Conservation (phyloP, 2,329 filamentous ascomycete genomes). For the Aspergillus nomiae region DNA sequence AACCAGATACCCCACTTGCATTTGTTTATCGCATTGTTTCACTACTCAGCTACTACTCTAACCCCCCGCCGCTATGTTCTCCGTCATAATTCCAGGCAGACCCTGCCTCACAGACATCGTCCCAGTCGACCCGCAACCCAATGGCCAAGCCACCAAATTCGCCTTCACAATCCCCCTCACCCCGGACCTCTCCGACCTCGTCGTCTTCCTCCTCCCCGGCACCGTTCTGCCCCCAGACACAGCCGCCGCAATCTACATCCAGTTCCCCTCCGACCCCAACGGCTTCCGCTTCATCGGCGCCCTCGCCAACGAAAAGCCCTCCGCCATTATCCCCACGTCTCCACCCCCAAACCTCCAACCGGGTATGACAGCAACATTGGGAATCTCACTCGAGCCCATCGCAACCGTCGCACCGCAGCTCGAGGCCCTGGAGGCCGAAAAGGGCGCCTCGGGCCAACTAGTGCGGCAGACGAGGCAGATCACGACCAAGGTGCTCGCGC, state of each 20-base stretch:
- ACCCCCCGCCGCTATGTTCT: slow-evolving; percentile 54
- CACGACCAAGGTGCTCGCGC: slow-evolving; percentile 78
- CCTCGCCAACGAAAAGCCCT: slow-evolving; percentile 86
- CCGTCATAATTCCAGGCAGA: slow-evolving; percentile 61
- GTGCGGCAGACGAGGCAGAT: slow-evolving; percentile 40
- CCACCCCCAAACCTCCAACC: slow-evolving; percentile 23
- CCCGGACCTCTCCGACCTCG: slow-evolving; percentile 70
- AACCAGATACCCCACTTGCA: slow-evolving; percentile 1
- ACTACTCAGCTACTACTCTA: not conserved
- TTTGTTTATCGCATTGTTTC: not conserved
- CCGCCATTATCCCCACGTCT: slow-evolving; percentile 81
- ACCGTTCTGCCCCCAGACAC: slow-evolving; percentile 70
- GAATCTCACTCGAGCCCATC: slow-evolving; percentile 78
- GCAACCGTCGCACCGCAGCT: slow-evolving; percentile 71
- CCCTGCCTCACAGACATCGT: slow-evolving; percentile 61
- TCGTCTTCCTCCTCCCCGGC: slow-evolving; percentile 85
- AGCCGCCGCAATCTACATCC: slow-evolving; percentile 88
- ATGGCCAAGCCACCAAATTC: slow-evolving; percentile 62
- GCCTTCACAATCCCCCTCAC: slow-evolving; percentile 67
- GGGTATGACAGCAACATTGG: slow-evolving; percentile 66
- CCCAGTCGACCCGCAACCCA: slow-evolving; percentile 53
- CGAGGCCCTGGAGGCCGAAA: slow-evolving; percentile 53
- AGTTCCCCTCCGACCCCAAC: slow-evolving; percentile 62
- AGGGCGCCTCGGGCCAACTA: slow-evolving; percentile 25
- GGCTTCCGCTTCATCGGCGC: slow-evolving; percentile 86